Evolutionary conservation across 2,329 filamentous ascomycete species (phyloP).

Genomic region (Atkinsonella texensis): DNA sequence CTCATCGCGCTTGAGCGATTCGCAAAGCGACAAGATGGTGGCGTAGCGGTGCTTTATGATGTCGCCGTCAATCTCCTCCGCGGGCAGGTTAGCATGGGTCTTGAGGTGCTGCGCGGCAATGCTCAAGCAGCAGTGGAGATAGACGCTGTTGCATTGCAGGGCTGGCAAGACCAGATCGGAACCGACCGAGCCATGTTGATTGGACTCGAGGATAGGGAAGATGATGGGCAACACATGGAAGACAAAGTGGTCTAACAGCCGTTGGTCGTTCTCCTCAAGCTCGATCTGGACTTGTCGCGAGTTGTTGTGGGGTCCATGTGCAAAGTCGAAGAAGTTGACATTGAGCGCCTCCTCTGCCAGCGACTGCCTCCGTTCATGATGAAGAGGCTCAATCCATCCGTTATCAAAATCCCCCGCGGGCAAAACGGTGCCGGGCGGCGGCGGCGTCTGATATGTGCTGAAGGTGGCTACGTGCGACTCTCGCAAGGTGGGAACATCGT

Average conservation of each 20-base stretch:
- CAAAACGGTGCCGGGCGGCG: constrained; percentile 54
- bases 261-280: constrained; percentile 78
- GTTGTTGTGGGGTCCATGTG: constrained; percentile 51
- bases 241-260: constrained; percentile 82
- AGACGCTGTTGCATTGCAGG: constrained; percentile 81
- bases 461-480: constrained; percentile 89
- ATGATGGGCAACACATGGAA: constrained; percentile 76
- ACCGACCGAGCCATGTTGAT: constrained; percentile 71
- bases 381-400: constrained; percentile 42
- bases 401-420: constrained; percentile 48
- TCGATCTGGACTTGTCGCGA: constrained; percentile 62
- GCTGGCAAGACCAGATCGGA: constrained; percentile 78
- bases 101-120: constrained; percentile 89
- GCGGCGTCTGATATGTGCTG: constrained; percentile 76
- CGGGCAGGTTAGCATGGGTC: constrained; percentile 48
- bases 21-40: constrained; percentile 75
- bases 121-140: constrained; percentile 90
- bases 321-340: constrained; percentile 74
- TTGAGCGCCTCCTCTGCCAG: constrained; percentile 54
- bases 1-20: constrained; percentile 66
- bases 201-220: constrained; percentile 84
- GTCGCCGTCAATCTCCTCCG: constrained; percentile 72
- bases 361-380: constrained; percentile 44
- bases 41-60: constrained; percentile 87
- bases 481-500: constrained; percentile 72